Evolutionary conservation across 495 filamentous ascomycete species (phyloP), one percentile per base, ranked within the genome.

Genomic region (Cercophora newfieldiana): DNA sequence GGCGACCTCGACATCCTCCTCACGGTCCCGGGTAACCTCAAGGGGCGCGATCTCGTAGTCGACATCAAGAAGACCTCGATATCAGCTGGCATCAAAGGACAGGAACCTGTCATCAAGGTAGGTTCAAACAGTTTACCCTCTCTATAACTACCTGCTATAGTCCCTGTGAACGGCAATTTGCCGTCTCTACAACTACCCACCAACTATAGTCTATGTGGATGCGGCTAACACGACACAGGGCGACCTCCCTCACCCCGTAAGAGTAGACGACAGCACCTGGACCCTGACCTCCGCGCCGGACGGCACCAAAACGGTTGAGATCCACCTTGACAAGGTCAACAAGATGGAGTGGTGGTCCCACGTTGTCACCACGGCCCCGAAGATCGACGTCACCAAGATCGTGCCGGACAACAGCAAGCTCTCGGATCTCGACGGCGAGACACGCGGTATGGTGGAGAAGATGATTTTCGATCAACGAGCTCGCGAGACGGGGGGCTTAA

Each of bases 391-490:
- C 29, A 88, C 89, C 68, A 96, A 96, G 83, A 97, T 99, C 80
- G 86, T 87, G 74, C 95, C 95, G 21, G 95, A 99, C 81, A 94
- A 91, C 75, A 91, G 87, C 68, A 95, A 90, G 74, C 80, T 99
- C 69, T 85, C 89, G 64, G 95, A 99, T 79, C 80, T 99, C 64
- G 96, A 99, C 74, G 94, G 96, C 59, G 91, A 97, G 86, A 99
- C 95, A 66, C 85, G 95, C 65, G 83, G 70, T n/a, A 97, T 99
- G 94, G 95, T 99, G 49, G 95, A 99, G 88, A 99, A 99, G 86
- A 98, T 99, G 95, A 99, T 99, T 95, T 99, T 84, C 71, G 95
- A 99, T 80, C 95, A 99, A 85, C 83, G 91, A 53, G 93, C 97
- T 84, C 98, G 98, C 87, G 95, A 97, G 83, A 82, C 71, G 67